These are phyloP conservation scores for Fusarium chaquense DNA, from an alignment of 2,329 filamentous ascomycete genomes.

Conservation along the genomic window DNA sequence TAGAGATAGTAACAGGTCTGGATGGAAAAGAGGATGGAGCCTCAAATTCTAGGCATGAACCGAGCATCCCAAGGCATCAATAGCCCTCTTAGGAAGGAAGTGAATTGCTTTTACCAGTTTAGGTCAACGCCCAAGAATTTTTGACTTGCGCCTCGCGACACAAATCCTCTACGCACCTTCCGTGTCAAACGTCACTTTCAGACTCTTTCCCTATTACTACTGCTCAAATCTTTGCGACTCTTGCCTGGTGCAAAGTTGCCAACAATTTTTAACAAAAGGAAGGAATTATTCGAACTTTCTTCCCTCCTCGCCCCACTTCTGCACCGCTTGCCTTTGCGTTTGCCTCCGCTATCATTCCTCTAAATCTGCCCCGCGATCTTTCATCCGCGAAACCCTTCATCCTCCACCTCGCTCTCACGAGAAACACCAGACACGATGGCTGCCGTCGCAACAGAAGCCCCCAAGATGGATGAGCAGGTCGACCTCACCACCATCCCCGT, in stretches of 20 bases:
- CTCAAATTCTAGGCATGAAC: constrained; percentile 15
- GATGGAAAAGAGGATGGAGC: not conserved
- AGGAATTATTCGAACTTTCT: constrained; percentile 49
- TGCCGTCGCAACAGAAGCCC: constrained; percentile 49
- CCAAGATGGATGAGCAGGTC: constrained; percentile 66
- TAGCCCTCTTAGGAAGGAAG: constrained; percentile 19
- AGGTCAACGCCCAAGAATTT: constrained; percentile 47
- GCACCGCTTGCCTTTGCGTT: constrained; percentile 29
- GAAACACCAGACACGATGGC: constrained; percentile 51
- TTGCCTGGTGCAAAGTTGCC: constrained; percentile 58
- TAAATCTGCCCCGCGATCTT: constrained; percentile 49
- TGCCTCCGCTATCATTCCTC: constrained; percentile 39
- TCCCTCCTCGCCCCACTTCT: constrained; percentile 34
- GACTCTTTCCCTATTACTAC: constrained; percentile 24
- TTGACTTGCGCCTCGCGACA: constrained; percentile 42
- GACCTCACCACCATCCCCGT: constrained; percentile 77
- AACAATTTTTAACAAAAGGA: constrained; percentile 28
- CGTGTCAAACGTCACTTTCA: constrained; percentile 30
- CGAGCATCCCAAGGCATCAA: constrained; percentile 8
- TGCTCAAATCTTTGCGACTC: constrained; percentile 31
- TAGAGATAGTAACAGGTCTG: constrained; percentile 14
- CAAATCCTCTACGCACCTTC: constrained; percentile 41
- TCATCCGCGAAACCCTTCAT: constrained; percentile 30
- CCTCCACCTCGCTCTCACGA: constrained; percentile 25
- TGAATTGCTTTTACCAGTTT: constrained; percentile 30